These are phyloP conservation scores for Rachicladosporium sp. DNA, from an alignment of 2,329 filamentous ascomycete genomes.

Conservation along the genomic window DNA sequence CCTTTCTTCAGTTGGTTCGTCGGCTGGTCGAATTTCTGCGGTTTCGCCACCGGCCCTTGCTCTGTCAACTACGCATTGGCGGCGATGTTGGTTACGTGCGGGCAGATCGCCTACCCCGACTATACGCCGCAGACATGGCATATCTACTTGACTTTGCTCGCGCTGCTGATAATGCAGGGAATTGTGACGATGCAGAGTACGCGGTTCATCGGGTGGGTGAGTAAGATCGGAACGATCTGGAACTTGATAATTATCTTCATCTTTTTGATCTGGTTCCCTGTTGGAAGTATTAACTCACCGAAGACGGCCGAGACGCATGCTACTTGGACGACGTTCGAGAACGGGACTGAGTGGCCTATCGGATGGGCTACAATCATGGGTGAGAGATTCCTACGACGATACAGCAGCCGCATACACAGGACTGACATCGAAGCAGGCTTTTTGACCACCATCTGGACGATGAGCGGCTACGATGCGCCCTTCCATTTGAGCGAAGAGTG, in stretches of 20 bases:
- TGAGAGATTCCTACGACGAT: slow-evolving; percentile 31
- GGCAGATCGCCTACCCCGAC: slow-evolving; percentile 21
- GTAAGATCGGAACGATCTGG: slow-evolving; percentile 18
- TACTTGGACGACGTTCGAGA: slow-evolving; percentile 2
- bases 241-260: slow-evolving; percentile 23
- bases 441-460: slow-evolving; percentile 28
- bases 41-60: slow-evolving; percentile 20
- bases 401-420: too few species aligned
- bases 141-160: slow-evolving; percentile 16
- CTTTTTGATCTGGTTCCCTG: slow-evolving; percentile 26
- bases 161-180: slow-evolving; percentile 21
- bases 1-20: slow-evolving; percentile 15
- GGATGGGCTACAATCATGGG: slow-evolving; percentile 23
- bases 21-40: slow-evolving; percentile 22
- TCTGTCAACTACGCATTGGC: slow-evolving; percentile 25
- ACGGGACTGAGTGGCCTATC: slow-evolving; percentile 23
- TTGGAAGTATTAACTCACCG: slow-evolving; percentile 20
- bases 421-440: slow-evolving; percentile 29
- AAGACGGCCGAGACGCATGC: slow-evolving; percentile 9
- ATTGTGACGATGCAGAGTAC: slow-evolving; percentile 25
- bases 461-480: slow-evolving; percentile 19
- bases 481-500: slow-evolving; percentile 25
- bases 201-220: slow-evolving; percentile 19
- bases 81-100: slow-evolving; percentile 24
- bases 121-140: slow-evolving; percentile 24